Evolutionary conservation across 2,329 filamentous ascomycete species (phyloP), one percentile per base, ranked within the genome.

Genomic region (Aaosphaeria arxii): DNA sequence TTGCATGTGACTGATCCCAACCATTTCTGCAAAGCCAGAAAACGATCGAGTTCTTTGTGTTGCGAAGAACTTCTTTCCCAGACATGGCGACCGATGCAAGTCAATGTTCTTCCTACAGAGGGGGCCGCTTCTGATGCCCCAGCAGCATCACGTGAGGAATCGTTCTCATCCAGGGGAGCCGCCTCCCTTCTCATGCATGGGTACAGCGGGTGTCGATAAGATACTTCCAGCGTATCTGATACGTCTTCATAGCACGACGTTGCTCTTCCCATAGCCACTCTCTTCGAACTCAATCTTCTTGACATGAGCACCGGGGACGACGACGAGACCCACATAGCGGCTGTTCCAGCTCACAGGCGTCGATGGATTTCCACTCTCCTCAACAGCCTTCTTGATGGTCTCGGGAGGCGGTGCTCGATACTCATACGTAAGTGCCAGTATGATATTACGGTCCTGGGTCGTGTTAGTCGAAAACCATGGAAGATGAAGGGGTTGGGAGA

Each of bases 221-320:
- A 24, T 24, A 24, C 17, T 24, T 24, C 17, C 17, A 24, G 17
- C 17, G 17, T 24, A 24, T 24, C 17, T 24, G 17, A 24, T 24
- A 24, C 3, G 17, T n/a, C 39, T 40, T 62, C 50, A 67, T 24
- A 67, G 50, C 3, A 52, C 51, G 2, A 65, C 49, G 2, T 44
- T 35, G 46, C 57, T 64, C 46, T 57, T 65, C 43, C 58, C 57
- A 32, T 59, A 32, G 1, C 44, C 53, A 42, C 55, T 70, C 48
- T 92, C 86, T 66, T 97, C 91, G 42, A 94, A 77, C 70, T 96
- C 91, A 61, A 99, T 90, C 74, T 87, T 92, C 50, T 80, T 84
- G 57, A 99, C 89, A 66, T 95, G 84, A 57, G 87, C 77, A 0
- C 92, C 91, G 0, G 94, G 94, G 4, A 99, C 83, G 28, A 96